Conservation (phyloP, 163 green algal genomes). For the Chlamydomonas reinhardtii region DNA sequence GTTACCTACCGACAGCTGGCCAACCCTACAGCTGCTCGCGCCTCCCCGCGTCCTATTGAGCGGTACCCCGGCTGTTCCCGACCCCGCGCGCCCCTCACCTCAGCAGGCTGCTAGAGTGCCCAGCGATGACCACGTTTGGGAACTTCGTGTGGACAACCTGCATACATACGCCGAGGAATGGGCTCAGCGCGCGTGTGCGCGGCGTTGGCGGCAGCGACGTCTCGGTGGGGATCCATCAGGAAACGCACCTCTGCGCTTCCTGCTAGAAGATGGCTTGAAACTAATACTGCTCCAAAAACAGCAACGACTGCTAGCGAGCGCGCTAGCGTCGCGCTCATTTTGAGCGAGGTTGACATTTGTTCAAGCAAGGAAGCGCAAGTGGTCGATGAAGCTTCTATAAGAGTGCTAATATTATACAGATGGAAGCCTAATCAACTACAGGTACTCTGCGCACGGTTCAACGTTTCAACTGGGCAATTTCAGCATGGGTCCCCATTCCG, state of each 20-base stretch:
- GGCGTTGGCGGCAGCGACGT: neutral
- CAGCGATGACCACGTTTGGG: neutral
- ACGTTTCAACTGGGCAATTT: too few relatives aligned
- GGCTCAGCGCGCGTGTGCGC: neutral
- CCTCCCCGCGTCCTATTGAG: too few relatives aligned
- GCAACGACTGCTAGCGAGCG: neutral
- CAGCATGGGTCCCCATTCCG: too few relatives aligned
- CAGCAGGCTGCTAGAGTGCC: neutral
- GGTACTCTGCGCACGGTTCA: too few relatives aligned
- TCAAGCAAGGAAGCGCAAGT: neutral
- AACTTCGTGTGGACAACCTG: neutral
- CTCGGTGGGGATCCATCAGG: neutral
- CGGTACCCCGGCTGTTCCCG: neutral
- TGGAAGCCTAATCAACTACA: too few relatives aligned
- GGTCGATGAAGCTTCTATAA: too few relatives aligned
- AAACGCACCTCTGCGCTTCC: neutral
- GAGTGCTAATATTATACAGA: too few relatives aligned
- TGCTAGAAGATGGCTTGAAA: conserved; percentile 26
- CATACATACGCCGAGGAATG: neutral
- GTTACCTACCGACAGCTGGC: too few relatives aligned
- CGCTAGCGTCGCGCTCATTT: neutral
- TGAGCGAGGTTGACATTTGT: neutral
- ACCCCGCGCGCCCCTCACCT: conserved; percentile 21
- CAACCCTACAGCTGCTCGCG: too few relatives aligned
- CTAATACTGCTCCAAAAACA: conserved; percentile 13